These are phyloP conservation scores for Euphorbia neoarborescens DNA, from an alignment of 441 rosid species.

Conservation along the genomic window DNA sequence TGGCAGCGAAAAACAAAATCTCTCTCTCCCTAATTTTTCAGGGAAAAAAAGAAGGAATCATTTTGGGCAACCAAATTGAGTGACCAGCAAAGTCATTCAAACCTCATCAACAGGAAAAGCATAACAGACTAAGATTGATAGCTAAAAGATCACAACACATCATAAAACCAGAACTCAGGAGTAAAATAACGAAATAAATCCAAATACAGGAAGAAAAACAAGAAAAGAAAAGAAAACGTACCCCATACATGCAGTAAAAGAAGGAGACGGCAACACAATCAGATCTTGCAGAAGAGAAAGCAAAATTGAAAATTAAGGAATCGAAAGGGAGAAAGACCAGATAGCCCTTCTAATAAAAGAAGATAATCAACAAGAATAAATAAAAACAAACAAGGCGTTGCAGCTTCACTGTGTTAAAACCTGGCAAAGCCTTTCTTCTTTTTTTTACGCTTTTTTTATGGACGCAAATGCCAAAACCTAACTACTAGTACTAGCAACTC, in stretches of 20 bases:
- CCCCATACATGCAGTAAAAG: slow-evolving; percentile 49
- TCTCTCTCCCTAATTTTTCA: background rate
- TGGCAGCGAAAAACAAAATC: background rate
- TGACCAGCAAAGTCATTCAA: background rate
- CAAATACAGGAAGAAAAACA: slow-evolving; percentile 18
- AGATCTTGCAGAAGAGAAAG: slow-evolving; percentile 27
- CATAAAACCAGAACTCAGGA: slow-evolving; percentile 12
- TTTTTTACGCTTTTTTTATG: background rate
- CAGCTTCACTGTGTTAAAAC: background rate
- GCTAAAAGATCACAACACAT: background rate
- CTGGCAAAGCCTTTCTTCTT: background rate
- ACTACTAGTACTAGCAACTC: no score
- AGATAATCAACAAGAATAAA: background rate
- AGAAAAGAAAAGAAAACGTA: slow-evolving; percentile 26
- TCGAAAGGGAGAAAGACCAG: slow-evolving; percentile 26
- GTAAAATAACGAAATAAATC: background rate
- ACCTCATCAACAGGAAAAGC: slow-evolving; percentile 9
- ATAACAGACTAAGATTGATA: slow-evolving; percentile 9
- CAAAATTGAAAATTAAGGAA: slow-evolving; percentile 7
- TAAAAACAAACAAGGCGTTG: background rate
- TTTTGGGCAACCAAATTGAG: slow-evolving; percentile 2
- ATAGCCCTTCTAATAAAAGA: slow-evolving; percentile 15
- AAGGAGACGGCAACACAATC: slow-evolving; percentile 1
- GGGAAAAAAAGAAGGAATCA: background rate
- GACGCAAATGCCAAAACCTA: no score